Conservation (phyloP, 441 rosid genomes). For the Populus hybrid region DNA sequence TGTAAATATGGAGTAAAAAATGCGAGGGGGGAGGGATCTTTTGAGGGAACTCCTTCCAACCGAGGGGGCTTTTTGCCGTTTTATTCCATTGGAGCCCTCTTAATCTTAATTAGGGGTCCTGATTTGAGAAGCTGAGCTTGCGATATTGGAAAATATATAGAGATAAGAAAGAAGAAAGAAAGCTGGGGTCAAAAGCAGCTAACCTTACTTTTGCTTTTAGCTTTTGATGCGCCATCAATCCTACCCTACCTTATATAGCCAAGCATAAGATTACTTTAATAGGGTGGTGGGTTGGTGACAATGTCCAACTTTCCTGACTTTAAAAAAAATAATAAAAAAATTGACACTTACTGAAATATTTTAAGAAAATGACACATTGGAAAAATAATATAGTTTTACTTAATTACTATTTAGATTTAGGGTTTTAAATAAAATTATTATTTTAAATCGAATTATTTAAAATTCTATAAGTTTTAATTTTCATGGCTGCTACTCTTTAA, state of each 20-base stretch:
- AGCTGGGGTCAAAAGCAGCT: constrained; percentile 25
- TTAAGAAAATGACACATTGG: too few relatives aligned
- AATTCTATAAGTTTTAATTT: too few relatives aligned
- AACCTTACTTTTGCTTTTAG: constrained; percentile 14
- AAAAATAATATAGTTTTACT: too few relatives aligned
- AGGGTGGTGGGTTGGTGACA: constrained; percentile 21
- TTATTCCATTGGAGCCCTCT: neutral
- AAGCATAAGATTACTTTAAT: neutral
- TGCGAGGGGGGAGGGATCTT: neutral
- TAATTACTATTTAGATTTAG: too few relatives aligned
- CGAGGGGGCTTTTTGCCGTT: constrained; percentile 9
- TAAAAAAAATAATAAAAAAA: neutral
- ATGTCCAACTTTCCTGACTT: neutral
- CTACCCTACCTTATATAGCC: constrained; percentile 20
- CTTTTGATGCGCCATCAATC: constrained; percentile 24
- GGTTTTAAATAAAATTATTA: too few relatives aligned
- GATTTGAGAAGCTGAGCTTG: neutral
- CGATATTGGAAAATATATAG: neutral
- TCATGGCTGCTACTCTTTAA: rapidly evolving
- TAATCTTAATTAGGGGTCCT: neutral
- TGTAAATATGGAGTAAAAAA: neutral
- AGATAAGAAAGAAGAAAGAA: neutral
- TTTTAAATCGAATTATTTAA: too few relatives aligned
- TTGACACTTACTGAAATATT: too few relatives aligned
- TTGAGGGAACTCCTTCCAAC: neutral